A percentile compares a stretch with the other conserved stretches of the same genome.
Conservation (phyloP, 1,284 basidiomycete species). For the Irpex rosettiformis region DNA sequence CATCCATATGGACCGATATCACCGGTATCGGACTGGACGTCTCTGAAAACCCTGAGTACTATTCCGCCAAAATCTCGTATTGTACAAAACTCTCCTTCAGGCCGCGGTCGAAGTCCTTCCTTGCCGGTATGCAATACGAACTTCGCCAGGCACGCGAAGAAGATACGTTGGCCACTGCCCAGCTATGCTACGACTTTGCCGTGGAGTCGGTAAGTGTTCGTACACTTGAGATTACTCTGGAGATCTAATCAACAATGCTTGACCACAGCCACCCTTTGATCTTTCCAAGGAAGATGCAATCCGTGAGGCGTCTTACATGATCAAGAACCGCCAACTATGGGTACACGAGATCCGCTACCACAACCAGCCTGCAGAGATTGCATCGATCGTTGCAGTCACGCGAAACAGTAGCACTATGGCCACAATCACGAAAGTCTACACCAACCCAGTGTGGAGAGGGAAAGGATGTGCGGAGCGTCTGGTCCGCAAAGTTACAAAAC, state of each 20-base stretch:
- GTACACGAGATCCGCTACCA: slow-evolving; percentile 43
- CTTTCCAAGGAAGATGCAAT: slow-evolving; percentile 40
- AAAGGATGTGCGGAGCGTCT: slow-evolving; percentile 55
- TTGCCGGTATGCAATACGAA: slow-evolving; percentile 29
- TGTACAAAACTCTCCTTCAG: slow-evolving; percentile 46
- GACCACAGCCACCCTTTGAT: slow-evolving; percentile 48
- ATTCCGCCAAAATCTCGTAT: slow-evolving; percentile 55
- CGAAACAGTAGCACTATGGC: slow-evolving; percentile 48
- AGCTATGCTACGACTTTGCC: slow-evolving; percentile 55
- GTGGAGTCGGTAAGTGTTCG: slow-evolving; percentile 44
- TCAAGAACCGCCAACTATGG: slow-evolving; percentile 53
- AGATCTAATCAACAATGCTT: slow-evolving; percentile 4
- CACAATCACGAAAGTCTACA: slow-evolving; percentile 66
- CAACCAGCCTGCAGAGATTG: slow-evolving; percentile 35
- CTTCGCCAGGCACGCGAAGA: slow-evolving; percentile 40
- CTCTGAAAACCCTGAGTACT: slow-evolving; percentile 43
- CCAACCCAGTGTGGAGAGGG: slow-evolving; percentile 46
- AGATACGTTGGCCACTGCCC: slow-evolving; percentile 43
- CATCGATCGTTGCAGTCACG: slow-evolving; percentile 64
- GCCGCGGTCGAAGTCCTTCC: slow-evolving; percentile 20
- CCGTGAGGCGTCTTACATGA: slow-evolving; percentile 48
- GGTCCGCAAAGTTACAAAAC: slow-evolving; percentile 46
- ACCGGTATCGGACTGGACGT: slow-evolving; percentile 37
- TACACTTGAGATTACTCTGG: neutral
- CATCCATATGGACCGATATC: slow-evolving; percentile 40